Base-by-base conservation (phyloP, 2,329 filamentous ascomycete species). In the Fusarium falciforme region DNA sequence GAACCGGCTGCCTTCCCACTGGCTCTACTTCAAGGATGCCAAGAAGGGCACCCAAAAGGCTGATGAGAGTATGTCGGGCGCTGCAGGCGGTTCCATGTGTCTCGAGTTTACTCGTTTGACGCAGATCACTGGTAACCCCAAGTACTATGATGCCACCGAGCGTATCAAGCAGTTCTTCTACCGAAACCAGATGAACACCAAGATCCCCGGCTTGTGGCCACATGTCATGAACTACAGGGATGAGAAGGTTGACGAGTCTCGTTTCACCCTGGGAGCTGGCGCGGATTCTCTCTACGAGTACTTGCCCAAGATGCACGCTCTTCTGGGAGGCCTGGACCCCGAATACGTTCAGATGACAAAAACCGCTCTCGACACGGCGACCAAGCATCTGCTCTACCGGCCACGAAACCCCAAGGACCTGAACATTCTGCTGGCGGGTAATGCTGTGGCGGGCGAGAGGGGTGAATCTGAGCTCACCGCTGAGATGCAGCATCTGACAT, bases 131-230 rank as follows among this genome's bases (percentile, higher is more conserved):
- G 90, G 89, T 60, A 87, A 94, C 68, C 83, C 89, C 64, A 94
- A 92, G 79, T 95, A 93, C 82, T 95, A 93, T 80, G 92, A 94
- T 81, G 93, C 92, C 6, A 89, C 94, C 62, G 91, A 93, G 71
- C 88, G 92, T n/a, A 88, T 96, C 69, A 94, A 93, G 72, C 86
- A 91, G 76, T 88, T 90, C 68, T 88, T 95, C 58, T 87, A 91
- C 72, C 84, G 86, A 42, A 88, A 89, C 73, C 93, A 95, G 82
- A 88, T 90, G 74, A 82, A 86, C 11, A 95, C 93, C 2, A 87
- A 85, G 49, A 83, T 95, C 10, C 93, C 93, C 3, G 93, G 93
- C 3, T 84, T 95, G 81, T 95, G 92, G 92, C 93, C 93, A 1
- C 86, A 89, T 65, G 85, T 84, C 64, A 82, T 95, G 61, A 90